Conservation (phyloP, 352 stramenopile genomes). For the Phytophthora sp. region DNA sequence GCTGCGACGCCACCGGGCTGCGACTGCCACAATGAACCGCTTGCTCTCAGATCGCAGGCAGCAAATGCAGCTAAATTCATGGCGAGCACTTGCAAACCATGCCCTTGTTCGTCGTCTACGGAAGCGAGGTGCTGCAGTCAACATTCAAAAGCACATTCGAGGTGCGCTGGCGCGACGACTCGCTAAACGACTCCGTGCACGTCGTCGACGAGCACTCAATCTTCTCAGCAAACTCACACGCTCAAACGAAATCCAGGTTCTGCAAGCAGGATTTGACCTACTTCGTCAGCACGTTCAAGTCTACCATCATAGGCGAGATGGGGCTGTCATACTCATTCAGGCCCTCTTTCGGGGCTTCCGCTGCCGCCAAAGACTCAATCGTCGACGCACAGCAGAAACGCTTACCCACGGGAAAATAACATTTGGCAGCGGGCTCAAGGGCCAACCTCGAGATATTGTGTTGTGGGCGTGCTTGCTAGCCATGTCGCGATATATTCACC, state of each 20-base stretch:
- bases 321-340: slow-evolving; percentile 39
- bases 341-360: slow-evolving; percentile 52
- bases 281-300: slow-evolving; percentile 40
- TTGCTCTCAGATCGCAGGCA: slow-evolving; percentile 46
- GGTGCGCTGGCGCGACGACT: slow-evolving; percentile 47
- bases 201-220: slow-evolving; percentile 41
- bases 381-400: slow-evolving; percentile 42
- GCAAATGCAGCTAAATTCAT: slow-evolving; percentile 34
- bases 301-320: slow-evolving; percentile 13
- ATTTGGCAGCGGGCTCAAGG: slow-evolving; percentile 34
- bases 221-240: slow-evolving; percentile 35
- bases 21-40: slow-evolving; percentile 53
- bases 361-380: slow-evolving; percentile 40
- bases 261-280: slow-evolving; percentile 38
- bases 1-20: slow-evolving; percentile 48
- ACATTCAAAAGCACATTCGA: slow-evolving; percentile 55
- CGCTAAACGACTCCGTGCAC: slow-evolving; percentile 42
- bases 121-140: slow-evolving; percentile 50
- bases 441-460: slow-evolving; percentile 43
- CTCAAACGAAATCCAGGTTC: slow-evolving; percentile 41
- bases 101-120: slow-evolving; percentile 53
- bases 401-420: slow-evolving; percentile 30
- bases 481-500: slow-evolving; percentile 39
- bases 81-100: slow-evolving; percentile 50
- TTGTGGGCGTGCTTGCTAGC: slow-evolving; percentile 63